Evolutionary conservation across 331 rosid genomes (phyloP).

Genomic region (Prunus yedoensis): DNA sequence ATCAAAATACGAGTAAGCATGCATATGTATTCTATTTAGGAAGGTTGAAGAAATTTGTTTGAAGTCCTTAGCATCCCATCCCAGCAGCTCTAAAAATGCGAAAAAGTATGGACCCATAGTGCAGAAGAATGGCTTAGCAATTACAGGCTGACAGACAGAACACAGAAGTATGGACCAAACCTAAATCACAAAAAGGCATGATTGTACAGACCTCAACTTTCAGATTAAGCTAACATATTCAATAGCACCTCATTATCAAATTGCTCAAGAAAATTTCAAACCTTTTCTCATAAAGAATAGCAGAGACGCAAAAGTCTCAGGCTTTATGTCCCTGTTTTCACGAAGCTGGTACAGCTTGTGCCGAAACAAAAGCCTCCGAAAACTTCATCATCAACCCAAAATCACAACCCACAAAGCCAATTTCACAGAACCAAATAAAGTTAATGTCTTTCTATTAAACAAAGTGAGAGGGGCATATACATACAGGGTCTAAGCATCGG

Average conservation of each 20-base stretch:
- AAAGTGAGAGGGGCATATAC: neutral
- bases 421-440: no score
- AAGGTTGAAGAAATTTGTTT: no score
- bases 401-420: neutral
- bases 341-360: constrained; percentile 93
- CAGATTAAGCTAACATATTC: neutral
- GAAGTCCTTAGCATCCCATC: neutral
- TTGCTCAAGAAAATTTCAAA: constrained; percentile 19
- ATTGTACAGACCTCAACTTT: no score
- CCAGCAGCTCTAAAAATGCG: neutral
- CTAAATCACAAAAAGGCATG: constrained; percentile 30
- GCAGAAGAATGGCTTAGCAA: constrained; percentile 93
- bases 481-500: constrained; percentile 93
- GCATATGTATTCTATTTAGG: neutral
- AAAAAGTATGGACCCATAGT: constrained; percentile 62
- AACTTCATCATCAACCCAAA: constrained; percentile 40
- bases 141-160: constrained; percentile 67
- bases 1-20: neutral
- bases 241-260: neutral
- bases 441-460: no score
- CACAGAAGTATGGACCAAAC: constrained; percentile 82
- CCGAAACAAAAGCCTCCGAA: constrained; percentile 79
- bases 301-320: constrained; percentile 95
- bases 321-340: constrained; percentile 93
- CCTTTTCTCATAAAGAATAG: constrained; percentile 91